These are phyloP conservation scores for Lactuca saligna DNA, from an alignment of 129 eudicot species.

Conservation along the genomic window DNA sequence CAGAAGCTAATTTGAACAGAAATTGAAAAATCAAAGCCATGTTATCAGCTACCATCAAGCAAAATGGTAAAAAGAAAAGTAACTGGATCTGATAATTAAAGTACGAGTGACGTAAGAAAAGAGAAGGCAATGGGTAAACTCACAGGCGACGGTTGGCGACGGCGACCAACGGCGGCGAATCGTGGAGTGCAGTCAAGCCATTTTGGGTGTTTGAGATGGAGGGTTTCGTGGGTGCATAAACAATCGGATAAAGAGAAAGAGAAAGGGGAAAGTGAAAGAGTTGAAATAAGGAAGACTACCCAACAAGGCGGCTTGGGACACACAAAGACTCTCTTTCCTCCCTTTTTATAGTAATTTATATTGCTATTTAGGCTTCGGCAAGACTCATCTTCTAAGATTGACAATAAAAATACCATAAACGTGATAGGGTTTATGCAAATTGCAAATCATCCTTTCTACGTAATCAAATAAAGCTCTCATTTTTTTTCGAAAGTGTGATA, in stretches of 20 bases:
- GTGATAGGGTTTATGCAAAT: neutral
- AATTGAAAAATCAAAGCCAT: neutral
- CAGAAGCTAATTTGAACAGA: constrained; percentile 4
- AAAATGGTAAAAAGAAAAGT: neutral
- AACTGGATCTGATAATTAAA: constrained; percentile 21
- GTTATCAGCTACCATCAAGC: neutral
- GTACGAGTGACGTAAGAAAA: neutral
- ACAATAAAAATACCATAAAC: neutral
- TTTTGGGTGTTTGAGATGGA: constrained; percentile 21
- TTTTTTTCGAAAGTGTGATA: neutral
- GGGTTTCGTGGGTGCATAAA: constrained; percentile 32
- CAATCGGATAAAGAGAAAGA: constrained; percentile 16
- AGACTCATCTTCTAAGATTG: neutral
- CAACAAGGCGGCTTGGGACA: constrained; percentile 20
- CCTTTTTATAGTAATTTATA: constrained; percentile 3
- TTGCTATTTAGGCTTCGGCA: neutral
- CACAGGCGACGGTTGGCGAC: constrained; percentile 19
- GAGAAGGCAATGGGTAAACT: constrained; percentile 16
- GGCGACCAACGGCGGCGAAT: constrained; percentile 28
- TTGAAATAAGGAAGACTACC: constrained; percentile 25
- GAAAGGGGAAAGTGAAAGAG: constrained; percentile 27
- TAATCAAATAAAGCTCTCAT: neutral
- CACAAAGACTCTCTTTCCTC: constrained; percentile 5
- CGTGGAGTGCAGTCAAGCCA: constrained; percentile 23
- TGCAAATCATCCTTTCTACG: neutral